Conservation (phyloP, 164 flowering plant species). For the Aristolochia fimbriata region DNA sequence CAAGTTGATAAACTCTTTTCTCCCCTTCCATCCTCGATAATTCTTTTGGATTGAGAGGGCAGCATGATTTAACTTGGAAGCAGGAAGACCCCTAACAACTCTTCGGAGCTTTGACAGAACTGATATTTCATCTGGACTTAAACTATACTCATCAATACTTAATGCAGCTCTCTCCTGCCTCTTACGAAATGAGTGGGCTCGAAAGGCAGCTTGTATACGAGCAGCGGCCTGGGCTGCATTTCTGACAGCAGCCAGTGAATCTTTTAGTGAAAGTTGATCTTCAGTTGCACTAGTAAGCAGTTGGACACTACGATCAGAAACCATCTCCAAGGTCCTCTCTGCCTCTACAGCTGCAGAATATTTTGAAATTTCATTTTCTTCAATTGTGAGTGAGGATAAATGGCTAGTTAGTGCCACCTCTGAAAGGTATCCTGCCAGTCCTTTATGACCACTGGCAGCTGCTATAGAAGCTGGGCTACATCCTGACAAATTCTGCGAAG, state of each 20-base stretch:
- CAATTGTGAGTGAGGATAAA: slow-evolving; percentile 68
- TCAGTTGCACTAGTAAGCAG: slow-evolving; percentile 18
- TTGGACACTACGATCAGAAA: slow-evolving; percentile 22
- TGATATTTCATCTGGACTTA: slow-evolving; percentile 39
- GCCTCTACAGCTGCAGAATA: slow-evolving; percentile 71
- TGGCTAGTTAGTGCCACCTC: slow-evolving; percentile 81
- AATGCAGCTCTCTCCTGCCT: slow-evolving; percentile 31
- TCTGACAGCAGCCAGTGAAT: slow-evolving; percentile 73
- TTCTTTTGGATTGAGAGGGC: slow-evolving; percentile 95
- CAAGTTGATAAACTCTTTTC: slow-evolving; percentile 64
- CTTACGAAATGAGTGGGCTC: slow-evolving; percentile 85
- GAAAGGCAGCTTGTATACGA: slow-evolving; percentile 88
- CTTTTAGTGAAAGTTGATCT: slow-evolving; percentile 58
- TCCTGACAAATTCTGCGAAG: slow-evolving; percentile 57
- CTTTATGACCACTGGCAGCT: slow-evolving; percentile 59
- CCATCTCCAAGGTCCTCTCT: slow-evolving; percentile 48
- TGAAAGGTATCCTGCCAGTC: slow-evolving; percentile 95
- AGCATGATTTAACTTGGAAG: slow-evolving; percentile 43
- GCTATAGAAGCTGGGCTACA: slow-evolving; percentile 79
- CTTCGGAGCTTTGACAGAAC: slow-evolving; percentile 43
- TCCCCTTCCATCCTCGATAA: slow-evolving; percentile 84
- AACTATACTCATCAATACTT: slow-evolving; percentile 42
- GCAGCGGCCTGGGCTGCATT: slow-evolving; percentile 98
- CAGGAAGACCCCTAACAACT: slow-evolving; percentile 40
- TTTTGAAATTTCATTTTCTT: slow-evolving; percentile 71